Evolutionary conservation across 768 basidiomycete genomes (phyloP), one percentile per base, ranked within the genome.

Genomic region (Mycena galopus): DNA sequence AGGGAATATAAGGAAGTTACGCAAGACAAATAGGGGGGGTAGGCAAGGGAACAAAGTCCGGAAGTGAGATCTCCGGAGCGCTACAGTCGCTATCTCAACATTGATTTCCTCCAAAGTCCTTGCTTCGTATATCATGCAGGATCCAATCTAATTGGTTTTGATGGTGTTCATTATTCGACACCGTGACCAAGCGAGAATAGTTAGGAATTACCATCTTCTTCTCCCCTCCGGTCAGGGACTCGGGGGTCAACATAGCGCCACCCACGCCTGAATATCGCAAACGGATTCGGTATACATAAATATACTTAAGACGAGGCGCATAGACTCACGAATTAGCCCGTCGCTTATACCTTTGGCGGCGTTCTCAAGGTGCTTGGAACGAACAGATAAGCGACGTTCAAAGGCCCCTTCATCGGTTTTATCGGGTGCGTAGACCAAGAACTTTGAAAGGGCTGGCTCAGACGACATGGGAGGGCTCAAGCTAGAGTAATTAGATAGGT

Each of bases 391-490:
- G 35, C 93, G 86, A n/a, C 87, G 86, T 25, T 84, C 84, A 51
- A 89, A 86, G 4, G 89, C 87, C 4, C 86, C 91, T 60, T 85
- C 84, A 65, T 91, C 90, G 16, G 88, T 88, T 75, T 85, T 88
- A 78, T 94, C 93, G 3, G 92, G 92, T 2, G 92, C 91, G 75
- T 89, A 93, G 33, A 94, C 88, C 64, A 92, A 74, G 78, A 90
- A 91, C 44, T 44, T 75, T n/a, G n/a, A n/a, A n/a, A n/a, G n/a
- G n/a, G n/a, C n/a, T n/a, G n/a, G n/a, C n/a, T n/a, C n/a, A n/a
- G n/a, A n/a, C n/a, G n/a, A n/a, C n/a, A n/a, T n/a, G n/a, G n/a
- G n/a, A n/a, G n/a, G n/a, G n/a, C n/a, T n/a, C n/a, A n/a, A n/a
- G n/a, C n/a, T n/a, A n/a, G n/a, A n/a, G n/a, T n/a, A n/a, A n/a